Evolutionary conservation across 2,329 filamentous ascomycete species (phyloP).

Genomic region (Arthrocladium fulminans): DNA sequence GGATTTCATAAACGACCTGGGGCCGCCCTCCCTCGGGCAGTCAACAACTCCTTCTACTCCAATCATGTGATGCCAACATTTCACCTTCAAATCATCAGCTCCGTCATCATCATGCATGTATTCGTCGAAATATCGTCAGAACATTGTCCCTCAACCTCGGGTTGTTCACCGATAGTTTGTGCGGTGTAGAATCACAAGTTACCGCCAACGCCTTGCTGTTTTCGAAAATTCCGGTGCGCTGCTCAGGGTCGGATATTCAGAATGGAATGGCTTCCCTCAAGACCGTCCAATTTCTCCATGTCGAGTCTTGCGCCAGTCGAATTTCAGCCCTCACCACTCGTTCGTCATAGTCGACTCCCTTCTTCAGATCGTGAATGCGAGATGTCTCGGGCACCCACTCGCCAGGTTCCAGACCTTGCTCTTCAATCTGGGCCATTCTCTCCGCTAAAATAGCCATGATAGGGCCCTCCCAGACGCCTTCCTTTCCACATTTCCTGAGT

Average conservation of each 20-base stretch:
- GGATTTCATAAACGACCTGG: too few species aligned
- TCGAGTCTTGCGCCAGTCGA: slow-evolving; percentile 16
- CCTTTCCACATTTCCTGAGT: slow-evolving; percentile 28
- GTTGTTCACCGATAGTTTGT: background rate
- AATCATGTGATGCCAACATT: background rate
- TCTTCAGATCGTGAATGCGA: slow-evolving; percentile 23
- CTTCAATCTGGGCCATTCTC: slow-evolving; percentile 24
- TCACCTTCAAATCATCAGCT: background rate
- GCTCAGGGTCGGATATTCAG: slow-evolving; percentile 8
- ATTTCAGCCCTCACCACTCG: slow-evolving; percentile 19
- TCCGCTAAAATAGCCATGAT: slow-evolving; percentile 25
- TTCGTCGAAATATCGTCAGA: background rate
- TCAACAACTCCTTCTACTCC: background rate
- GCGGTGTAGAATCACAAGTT: background rate
- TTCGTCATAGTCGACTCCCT: slow-evolving; percentile 23
- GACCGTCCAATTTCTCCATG: slow-evolving; percentile 19
- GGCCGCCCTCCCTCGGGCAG: background rate
- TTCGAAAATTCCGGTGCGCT: background rate
- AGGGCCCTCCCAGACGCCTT: slow-evolving; percentile 30
- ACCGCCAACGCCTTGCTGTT: slow-evolving; percentile 5
- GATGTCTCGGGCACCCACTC: slow-evolving; percentile 19
- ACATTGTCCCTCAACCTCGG: background rate
- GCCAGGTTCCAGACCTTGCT: slow-evolving; percentile 16
- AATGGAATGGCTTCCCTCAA: slow-evolving; percentile 19
- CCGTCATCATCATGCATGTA: background rate